These are phyloP conservation scores for Stachybotrys elegans DNA, from an alignment of 2,329 filamentous ascomycete genomes.

Conservation along the genomic window DNA sequence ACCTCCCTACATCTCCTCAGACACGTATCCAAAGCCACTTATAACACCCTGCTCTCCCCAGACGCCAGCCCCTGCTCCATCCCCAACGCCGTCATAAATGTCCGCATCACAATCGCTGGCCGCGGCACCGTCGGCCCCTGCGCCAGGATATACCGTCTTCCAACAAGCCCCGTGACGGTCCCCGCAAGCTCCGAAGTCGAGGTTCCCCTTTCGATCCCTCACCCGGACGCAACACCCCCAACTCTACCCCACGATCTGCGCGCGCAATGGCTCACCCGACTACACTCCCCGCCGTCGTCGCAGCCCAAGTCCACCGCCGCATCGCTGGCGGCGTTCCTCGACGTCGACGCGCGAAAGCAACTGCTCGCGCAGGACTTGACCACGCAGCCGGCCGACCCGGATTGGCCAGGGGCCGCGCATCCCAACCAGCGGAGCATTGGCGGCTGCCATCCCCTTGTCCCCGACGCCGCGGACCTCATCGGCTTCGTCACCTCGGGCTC, in stretches of 20 bases:
- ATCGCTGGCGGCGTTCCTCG: conserved; percentile 13
- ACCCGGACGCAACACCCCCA: conserved; percentile 10
- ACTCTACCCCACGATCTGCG: conserved; percentile 48
- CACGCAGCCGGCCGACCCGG: conserved; percentile 22
- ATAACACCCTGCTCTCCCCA: conserved; percentile 22
- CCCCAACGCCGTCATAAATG: conserved; percentile 45
- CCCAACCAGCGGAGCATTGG: conserved; percentile 33
- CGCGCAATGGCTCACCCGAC: conserved; percentile 66
- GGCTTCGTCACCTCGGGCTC: conserved; percentile 88
- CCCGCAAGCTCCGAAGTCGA: conserved; percentile 31
- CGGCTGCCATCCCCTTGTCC: conserved; percentile 65
- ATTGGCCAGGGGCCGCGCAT: conserved; percentile 15
- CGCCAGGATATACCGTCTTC: conserved; percentile 83
- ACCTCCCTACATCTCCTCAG: conserved; percentile 14
- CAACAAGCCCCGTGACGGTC: conserved; percentile 16
- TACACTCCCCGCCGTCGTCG: conserved; percentile 2
- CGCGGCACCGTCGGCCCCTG: conserved; percentile 67
- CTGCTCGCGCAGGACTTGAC: conserved; percentile 45
- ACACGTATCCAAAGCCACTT: conserved; percentile 20
- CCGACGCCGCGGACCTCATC: conserved; percentile 68
- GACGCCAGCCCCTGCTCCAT: conserved; percentile 17
- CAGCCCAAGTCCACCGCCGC: conserved; percentile 2
- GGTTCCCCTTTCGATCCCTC: conserved; percentile 40
- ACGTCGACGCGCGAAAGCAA: conserved; percentile 34
- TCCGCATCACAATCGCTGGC: conserved; percentile 61